Percentiles rank a stretch among this genome's conserved stretches.
Evolutionary conservation across 2,329 filamentous ascomycete genomes (phyloP).

Genomic region (Trichophyton schoenleinii): DNA sequence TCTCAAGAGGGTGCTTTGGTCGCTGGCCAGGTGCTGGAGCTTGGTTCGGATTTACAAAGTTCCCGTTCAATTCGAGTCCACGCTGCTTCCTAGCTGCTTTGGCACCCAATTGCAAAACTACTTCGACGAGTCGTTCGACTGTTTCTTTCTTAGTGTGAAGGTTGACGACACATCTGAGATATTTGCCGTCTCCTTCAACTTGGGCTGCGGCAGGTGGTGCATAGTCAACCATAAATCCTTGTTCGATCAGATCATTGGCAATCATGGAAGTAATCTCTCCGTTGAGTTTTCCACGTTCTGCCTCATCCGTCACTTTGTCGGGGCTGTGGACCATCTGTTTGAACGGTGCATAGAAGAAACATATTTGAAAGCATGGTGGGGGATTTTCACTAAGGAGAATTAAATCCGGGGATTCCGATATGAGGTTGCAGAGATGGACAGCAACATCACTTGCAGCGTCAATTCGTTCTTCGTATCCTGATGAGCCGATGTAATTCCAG

Average conservation of each 20-base stretch:
- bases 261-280: slow-evolving; percentile 45
- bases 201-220: slow-evolving; percentile 40
- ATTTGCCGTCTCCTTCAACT: slow-evolving; percentile 46
- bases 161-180: slow-evolving; percentile 59
- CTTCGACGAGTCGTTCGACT: slow-evolving; percentile 49
- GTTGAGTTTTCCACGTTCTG: slow-evolving; percentile 36
- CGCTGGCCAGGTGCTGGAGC: background rate
- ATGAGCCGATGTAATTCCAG: slow-evolving; percentile 77
- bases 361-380: slow-evolving; percentile 82
- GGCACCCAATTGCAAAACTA: slow-evolving; percentile 41
- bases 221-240: slow-evolving; percentile 59
- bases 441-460: slow-evolving; percentile 63
- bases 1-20: slow-evolving; percentile 21
- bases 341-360: slow-evolving; percentile 69
- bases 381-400: slow-evolving; percentile 61
- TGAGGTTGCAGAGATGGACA: slow-evolving; percentile 49
- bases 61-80: slow-evolving; percentile 5
- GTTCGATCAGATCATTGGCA: slow-evolving; percentile 40
- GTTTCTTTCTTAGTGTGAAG: slow-evolving; percentile 47
- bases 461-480: slow-evolving; percentile 58
- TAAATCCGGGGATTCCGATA: slow-evolving; percentile 50
- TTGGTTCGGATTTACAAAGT: background rate
- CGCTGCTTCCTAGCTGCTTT: slow-evolving; percentile 18
- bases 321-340: slow-evolving; percentile 36
- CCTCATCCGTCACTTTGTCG: slow-evolving; percentile 22